Evolutionary conservation across 495 filamentous ascomycete species (phyloP).

Genomic region (Neurospora hispaniola): DNA sequence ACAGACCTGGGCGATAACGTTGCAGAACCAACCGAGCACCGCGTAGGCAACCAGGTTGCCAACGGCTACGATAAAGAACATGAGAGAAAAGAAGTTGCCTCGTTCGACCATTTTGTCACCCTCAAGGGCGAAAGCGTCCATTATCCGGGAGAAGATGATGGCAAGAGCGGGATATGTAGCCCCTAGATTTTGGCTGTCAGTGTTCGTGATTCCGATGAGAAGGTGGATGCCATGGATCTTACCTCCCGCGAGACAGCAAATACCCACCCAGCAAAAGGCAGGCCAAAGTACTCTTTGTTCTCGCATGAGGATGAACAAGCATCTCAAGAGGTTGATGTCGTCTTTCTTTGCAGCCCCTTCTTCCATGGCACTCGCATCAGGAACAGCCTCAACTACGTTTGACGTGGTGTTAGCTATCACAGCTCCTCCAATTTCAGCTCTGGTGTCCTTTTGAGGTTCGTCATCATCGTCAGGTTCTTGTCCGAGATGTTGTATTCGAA

Average conservation of each 20-base stretch:
- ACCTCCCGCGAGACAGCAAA: constrained; percentile 15
- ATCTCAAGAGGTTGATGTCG: constrained; percentile 18
- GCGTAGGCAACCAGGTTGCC: constrained; percentile 31
- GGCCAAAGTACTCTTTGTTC: constrained; percentile 26
- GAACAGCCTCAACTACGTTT: constrained; percentile 10
- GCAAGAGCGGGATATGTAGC: constrained; percentile 25
- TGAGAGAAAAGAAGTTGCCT: constrained; percentile 43
- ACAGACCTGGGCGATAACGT: constrained; percentile 23
- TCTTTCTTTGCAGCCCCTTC: constrained; percentile 4
- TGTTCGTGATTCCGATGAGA: neutral
- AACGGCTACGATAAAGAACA: constrained; percentile 45
- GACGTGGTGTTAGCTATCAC: constrained; percentile 23
- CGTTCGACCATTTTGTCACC: constrained; percentile 10
- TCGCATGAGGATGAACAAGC: constrained; percentile 28
- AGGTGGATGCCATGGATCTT: neutral
- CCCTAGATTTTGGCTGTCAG: constrained; percentile 9
- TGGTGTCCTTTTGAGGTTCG: constrained; percentile 1
- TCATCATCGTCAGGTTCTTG: constrained; percentile 6
- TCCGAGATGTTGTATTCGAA: constrained; percentile 34
- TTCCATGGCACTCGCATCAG: constrained; percentile 6
- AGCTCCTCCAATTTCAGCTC: constrained; percentile 19
- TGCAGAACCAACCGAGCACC: constrained; percentile 33
- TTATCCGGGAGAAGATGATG: constrained; percentile 20
- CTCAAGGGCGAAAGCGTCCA: constrained; percentile 19
- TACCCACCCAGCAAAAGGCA: constrained; percentile 16